Conservation (phyloP, 257 asterid genomes). For the Solanum boliviense region DNA sequence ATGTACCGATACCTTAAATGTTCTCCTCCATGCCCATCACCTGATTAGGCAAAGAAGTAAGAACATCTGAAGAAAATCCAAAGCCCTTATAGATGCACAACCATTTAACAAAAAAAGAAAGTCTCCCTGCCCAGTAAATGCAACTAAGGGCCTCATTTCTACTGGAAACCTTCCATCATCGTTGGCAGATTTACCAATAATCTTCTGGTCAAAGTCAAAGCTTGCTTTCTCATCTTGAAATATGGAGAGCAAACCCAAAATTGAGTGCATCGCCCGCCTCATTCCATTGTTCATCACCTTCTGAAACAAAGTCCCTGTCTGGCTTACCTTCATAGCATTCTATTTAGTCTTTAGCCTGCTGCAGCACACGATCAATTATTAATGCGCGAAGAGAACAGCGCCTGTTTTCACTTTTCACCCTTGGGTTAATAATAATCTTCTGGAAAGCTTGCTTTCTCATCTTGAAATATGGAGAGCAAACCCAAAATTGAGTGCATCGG, state of each 20-base stretch:
- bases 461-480: constrained; percentile 16
- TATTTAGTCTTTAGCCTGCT: no score
- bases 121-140: constrained; percentile 24
- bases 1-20: constrained; percentile 27
- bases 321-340: no score
- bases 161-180: constrained; percentile 25
- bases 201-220: no score
- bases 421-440: constrained; percentile 16
- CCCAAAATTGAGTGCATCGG: constrained; percentile 29
- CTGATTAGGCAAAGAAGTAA: constrained; percentile 21
- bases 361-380: neutral
- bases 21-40: constrained; percentile 31
- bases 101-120: constrained; percentile 23
- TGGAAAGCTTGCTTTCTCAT: constrained; percentile 8
- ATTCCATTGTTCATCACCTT: no score
- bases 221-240: no score
- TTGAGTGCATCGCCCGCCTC: no score
- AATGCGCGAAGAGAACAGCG: constrained; percentile 19
- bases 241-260: no score
- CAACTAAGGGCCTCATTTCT: constrained; percentile 20
- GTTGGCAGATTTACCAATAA: constrained; percentile 11
- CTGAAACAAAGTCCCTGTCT: no score
- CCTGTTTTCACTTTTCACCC: constrained; percentile 10
- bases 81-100: constrained; percentile 20
- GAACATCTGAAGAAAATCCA: constrained; percentile 19